These are phyloP conservation scores for Phytophthora pini DNA, from an alignment of 352 stramenopile genomes.

Conservation along the genomic window DNA sequence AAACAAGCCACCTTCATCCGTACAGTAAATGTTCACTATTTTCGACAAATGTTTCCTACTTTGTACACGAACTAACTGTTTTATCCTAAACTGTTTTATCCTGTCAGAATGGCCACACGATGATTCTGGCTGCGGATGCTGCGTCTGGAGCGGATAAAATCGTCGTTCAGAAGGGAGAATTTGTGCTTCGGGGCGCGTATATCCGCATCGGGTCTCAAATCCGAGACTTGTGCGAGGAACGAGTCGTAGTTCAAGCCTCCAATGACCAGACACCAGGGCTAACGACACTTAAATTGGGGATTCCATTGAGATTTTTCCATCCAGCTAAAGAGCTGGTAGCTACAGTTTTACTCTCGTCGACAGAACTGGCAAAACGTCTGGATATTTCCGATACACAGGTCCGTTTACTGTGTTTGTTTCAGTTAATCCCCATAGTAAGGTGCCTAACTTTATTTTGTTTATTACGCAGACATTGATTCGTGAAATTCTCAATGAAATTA, in stretches of 20 bases:
- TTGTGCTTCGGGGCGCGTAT: conserved; percentile 26
- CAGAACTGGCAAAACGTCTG: conserved; percentile 6
- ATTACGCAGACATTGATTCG: not conserved
- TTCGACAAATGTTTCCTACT: not conserved
- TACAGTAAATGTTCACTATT: conserved; percentile 41
- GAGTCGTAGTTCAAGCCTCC: conserved; percentile 17
- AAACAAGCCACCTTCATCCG: conserved; percentile 27
- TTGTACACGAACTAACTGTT: not conserved
- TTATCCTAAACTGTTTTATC: not conserved
- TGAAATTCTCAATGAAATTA: conserved; percentile 15
- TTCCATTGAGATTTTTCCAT: conserved; percentile 38
- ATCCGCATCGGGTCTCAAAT: conserved; percentile 37
- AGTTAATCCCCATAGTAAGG: not conserved
- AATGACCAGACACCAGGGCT: conserved; percentile 9
- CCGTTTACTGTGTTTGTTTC: not conserved
- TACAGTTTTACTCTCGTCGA: conserved; percentile 14
- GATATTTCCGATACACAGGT: conserved; percentile 22
- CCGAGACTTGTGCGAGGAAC: conserved; percentile 36
- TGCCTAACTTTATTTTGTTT: not conserved
- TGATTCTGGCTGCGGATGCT: conserved; percentile 24
- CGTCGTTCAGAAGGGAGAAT: conserved; percentile 21
- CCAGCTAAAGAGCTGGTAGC: conserved; percentile 35
- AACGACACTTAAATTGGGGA: conserved; percentile 20
- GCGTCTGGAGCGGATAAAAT: conserved; percentile 26
- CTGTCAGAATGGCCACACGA: conserved; percentile 29